Evolutionary conservation across 2,329 filamentous ascomycete species (phyloP), one percentile per base, ranked within the genome.

Genomic region (Fusarium solani-melongenae): DNA sequence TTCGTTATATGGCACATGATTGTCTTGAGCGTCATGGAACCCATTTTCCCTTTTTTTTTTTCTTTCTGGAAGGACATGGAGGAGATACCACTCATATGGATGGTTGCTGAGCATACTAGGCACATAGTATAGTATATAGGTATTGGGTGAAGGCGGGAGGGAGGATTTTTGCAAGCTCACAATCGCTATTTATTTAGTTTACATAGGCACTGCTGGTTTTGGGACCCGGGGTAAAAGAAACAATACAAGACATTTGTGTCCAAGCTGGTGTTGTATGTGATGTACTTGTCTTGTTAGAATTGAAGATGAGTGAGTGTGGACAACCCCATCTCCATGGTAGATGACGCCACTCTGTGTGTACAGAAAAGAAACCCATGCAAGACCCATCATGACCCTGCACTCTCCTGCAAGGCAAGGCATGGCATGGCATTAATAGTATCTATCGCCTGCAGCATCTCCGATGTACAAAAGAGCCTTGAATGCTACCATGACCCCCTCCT

Each of bases 1-100:
- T 49, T 49, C 27, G 17, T 72, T 41, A 57, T 66, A 68, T 59
- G 64, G 64, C 63, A 65, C 68, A 62, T 65, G 67, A 71, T 62
- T 55, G 58, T 65, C 55, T 65, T 49, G 36, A 64, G 64, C 57
- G 65, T 71, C 55, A 75, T 46, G 72, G 72, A 64, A 64, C 70
- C 55, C 59, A 46, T 61, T 62, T 70, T 66, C 62, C 56, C 59
- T 63, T 67, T 44, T 61, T 5, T 27, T 67, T 67, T 34, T 44
- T 55, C 55, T 55, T 67, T 58, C 27, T 66, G 70, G 63, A 67
- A 65, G 67, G 71, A 67, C 64, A 70, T 58, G 75, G 64, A 72
- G 72, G 70, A 76, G 67, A 76, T 73, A 75, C 66, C 65, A 72
- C 49, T 64, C 64, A 73, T 68, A 73, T 68, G 71, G 71, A 49